Evolutionary conservation across 257 asterid genomes (phyloP).

Genomic region (Capsicum pubescens): DNA sequence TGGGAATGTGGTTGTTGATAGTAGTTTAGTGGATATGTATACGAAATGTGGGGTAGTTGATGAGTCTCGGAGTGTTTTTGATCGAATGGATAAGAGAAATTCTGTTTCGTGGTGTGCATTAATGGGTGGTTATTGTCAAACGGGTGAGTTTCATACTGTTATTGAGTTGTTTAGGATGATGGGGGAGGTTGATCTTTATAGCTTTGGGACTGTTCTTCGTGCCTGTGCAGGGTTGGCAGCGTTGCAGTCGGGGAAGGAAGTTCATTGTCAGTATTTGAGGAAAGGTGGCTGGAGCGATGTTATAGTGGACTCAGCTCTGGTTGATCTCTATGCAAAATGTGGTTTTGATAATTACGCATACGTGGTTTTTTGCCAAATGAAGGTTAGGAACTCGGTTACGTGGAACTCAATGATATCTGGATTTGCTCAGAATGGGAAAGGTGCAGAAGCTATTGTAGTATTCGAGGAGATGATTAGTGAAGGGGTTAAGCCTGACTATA

Average conservation of each 20-base stretch:
- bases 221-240: conserved; percentile 90
- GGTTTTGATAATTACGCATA: conserved; percentile 72
- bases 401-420: conserved; percentile 97
- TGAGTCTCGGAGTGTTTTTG: conserved; percentile 68
- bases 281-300: conserved; percentile 82
- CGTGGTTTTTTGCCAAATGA: conserved; percentile 65
- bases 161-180: conserved; percentile 58
- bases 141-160: conserved; percentile 60
- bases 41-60: conserved; percentile 67
- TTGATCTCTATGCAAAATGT: conserved; percentile 88
- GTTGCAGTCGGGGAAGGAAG: conserved; percentile 73
- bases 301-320: conserved; percentile 89
- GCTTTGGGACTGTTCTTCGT: conserved; percentile 76
- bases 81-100: conserved; percentile 67
- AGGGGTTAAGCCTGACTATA: conserved; percentile 62
- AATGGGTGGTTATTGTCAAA: conserved; percentile 85
- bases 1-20: conserved; percentile 62
- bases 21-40: conserved; percentile 82
- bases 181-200: conserved; percentile 66
- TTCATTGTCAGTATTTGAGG: conserved; percentile 88
- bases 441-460: conserved; percentile 61
- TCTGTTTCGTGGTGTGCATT: conserved; percentile 87
- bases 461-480: conserved; percentile 64
- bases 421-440: conserved; percentile 89
- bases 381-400: conserved; percentile 65